These are phyloP conservation scores for Skeletonema menzelii DNA, from an alignment of 108 stramenopile species.

Conservation along the genomic window DNA sequence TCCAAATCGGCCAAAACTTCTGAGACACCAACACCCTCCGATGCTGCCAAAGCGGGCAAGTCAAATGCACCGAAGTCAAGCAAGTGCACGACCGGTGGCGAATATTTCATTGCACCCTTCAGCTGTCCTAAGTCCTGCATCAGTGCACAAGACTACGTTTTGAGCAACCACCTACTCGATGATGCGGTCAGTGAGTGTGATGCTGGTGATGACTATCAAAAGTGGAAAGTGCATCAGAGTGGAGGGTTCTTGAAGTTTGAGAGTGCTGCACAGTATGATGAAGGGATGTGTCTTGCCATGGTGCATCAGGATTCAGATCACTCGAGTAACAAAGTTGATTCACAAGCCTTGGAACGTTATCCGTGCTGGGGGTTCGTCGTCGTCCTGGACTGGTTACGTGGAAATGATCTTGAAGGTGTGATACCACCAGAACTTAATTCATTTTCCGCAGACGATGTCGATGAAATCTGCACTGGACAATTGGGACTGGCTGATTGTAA, in stretches of 20 bases:
- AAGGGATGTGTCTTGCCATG: neutral
- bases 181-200: neutral
- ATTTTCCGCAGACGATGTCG: no score
- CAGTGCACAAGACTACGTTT: neutral
- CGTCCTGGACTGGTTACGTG: no score
- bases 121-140: neutral
- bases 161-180: neutral
- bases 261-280: neutral
- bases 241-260: neutral
- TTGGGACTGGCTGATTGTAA: neutral
- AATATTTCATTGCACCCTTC: neutral
- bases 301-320: no score
- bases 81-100: neutral
- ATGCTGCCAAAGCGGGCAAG: no score
- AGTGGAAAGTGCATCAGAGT: neutral
- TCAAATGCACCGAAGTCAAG: neutral
- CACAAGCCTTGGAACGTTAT: no score
- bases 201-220: neutral
- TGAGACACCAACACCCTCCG: no score
- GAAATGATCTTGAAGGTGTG: no score
- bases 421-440: no score
- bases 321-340: no score
- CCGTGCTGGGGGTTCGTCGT: no score
- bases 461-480: neutral
- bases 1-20: no score